These are phyloP conservation scores for Acacia acuminata DNA, from an alignment of 306 rosid species.

Conservation along the genomic window DNA sequence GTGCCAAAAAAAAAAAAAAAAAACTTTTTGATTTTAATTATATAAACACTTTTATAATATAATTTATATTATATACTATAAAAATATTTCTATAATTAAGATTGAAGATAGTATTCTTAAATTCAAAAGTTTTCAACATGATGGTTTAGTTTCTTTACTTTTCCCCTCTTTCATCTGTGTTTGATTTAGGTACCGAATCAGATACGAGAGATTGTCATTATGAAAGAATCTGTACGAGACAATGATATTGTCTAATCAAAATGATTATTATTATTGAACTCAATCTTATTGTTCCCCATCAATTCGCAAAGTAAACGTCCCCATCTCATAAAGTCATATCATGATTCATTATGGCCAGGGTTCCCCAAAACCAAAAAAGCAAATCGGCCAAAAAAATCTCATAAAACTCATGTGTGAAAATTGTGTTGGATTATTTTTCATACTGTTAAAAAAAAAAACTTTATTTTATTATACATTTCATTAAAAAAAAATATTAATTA, in stretches of 20 bases:
- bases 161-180: background rate
- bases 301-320: background rate
- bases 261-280: background rate
- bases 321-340: background rate
- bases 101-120: no score
- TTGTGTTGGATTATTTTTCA: background rate
- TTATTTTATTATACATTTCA: no score
- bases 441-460: background rate
- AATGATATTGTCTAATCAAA: background rate
- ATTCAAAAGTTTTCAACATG: background rate
- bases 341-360: background rate
- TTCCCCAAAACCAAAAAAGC: background rate
- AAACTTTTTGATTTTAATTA: no score
- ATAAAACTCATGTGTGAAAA: background rate
- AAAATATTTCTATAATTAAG: no score
- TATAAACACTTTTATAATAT: no score
- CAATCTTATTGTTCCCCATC: background rate
- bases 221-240: background rate
- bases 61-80: no score
- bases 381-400: background rate
- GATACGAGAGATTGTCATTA: background rate
- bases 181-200: background rate
- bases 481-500: no score
- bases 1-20: no score
- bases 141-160: background rate